Evolutionary conservation across 2,329 filamentous ascomycete species (phyloP).

Genomic region (Zopfia rhizophila): DNA sequence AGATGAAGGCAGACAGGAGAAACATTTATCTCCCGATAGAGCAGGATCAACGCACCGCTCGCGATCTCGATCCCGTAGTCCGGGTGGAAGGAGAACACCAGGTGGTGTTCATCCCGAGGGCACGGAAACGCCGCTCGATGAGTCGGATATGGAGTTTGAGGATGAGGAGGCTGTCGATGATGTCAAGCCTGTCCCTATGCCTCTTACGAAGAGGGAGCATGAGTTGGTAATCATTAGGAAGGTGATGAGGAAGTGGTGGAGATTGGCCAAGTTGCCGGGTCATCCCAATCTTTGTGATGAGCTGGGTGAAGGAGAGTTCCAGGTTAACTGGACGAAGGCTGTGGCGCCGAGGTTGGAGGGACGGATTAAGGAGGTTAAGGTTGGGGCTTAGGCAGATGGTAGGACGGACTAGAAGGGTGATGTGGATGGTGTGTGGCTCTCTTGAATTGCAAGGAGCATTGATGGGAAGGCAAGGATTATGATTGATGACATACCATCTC

Average conservation of each 20-base stretch:
- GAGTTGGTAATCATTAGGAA: slow-evolving; percentile 74
- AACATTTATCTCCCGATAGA: background rate
- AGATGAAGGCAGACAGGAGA: background rate
- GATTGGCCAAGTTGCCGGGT: slow-evolving; percentile 70
- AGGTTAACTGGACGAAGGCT: slow-evolving; percentile 78
- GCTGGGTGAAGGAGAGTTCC: slow-evolving; percentile 68
- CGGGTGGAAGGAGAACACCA: slow-evolving; percentile 15
- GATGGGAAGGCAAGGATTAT: too few species aligned
- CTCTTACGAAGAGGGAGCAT: slow-evolving; percentile 50
- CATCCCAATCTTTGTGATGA: slow-evolving; percentile 62
- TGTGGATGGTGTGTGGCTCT: too few species aligned
- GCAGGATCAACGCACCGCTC: too few species aligned
- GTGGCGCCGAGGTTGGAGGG: slow-evolving; percentile 83
- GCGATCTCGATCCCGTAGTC: too few species aligned
- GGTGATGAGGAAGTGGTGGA: slow-evolving; percentile 78
- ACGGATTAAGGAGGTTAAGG: slow-evolving; percentile 65
- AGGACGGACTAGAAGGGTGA: too few species aligned
- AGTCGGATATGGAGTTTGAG: slow-evolving; percentile 46
- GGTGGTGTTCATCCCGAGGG: slow-evolving; percentile 22
- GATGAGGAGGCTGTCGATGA: slow-evolving; percentile 53
- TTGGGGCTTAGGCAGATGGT: background rate
- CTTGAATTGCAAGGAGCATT: too few species aligned
- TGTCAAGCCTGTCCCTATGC: slow-evolving; percentile 59
- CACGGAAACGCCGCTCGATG: slow-evolving; percentile 33
- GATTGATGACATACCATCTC: too few species aligned